Conservation (phyloP, 2,329 filamentous ascomycete genomes). For the Colletotrichum melonis region DNA sequence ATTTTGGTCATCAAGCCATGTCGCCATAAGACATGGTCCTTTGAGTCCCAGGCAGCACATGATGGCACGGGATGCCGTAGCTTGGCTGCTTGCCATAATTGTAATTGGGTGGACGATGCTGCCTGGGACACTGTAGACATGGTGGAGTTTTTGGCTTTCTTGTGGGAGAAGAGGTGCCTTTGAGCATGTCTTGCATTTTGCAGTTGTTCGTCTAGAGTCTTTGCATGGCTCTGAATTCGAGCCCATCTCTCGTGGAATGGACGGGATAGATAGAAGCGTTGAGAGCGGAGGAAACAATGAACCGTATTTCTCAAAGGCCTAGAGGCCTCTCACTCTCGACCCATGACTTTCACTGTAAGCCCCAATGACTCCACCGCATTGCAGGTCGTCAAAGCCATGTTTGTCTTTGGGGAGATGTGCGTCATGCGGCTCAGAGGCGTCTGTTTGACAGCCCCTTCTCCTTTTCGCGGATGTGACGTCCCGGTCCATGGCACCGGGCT, state of each 20-base stretch:
- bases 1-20: not conserved
- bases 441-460: not conserved
- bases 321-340: too few relatives aligned
- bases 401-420: not conserved
- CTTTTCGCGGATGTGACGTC: not conserved
- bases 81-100: not conserved
- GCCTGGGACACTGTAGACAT: not conserved
- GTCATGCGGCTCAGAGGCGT: not conserved
- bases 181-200: not conserved
- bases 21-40: not conserved
- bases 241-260: not conserved
- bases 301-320: not conserved
- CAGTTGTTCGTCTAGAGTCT: not conserved
- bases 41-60: not conserved
- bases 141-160: not conserved
- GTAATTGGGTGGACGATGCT: not conserved
- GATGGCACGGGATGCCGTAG: not conserved
- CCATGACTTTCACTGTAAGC: not conserved
- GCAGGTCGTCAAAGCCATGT: not conserved
- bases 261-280: not conserved
- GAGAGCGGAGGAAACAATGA: not conserved
- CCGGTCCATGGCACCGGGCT: not conserved
- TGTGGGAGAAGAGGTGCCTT: not conserved
- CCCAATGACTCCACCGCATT: not conserved
- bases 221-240: not conserved